Evolutionary conservation across 768 basidiomycete genomes (phyloP), one percentile per base, ranked within the genome.

Genomic region (Naganishia vishniacii): DNA sequence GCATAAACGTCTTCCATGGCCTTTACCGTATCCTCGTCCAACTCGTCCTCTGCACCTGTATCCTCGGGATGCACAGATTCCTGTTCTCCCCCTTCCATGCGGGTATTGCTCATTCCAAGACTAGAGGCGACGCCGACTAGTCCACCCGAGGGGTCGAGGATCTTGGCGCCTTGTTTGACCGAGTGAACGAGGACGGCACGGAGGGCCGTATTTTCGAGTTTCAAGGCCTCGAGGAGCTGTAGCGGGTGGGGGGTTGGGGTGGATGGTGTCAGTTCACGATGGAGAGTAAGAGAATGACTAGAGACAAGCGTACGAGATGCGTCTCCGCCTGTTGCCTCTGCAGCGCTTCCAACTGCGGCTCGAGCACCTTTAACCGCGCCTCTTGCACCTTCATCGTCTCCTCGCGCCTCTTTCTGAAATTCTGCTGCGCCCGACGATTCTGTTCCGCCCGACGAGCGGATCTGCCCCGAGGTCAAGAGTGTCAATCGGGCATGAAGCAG

Each of bases 341-440:
- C 34, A 56, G 28, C 34, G 32, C 53, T 18, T 56, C 53, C 53
- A 56, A 31, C 53, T 56, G 53, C 53, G 53, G 53, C 23, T 37
- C 37, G 4, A 56, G 13, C 34, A 40, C 37, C 37, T 56, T 37
- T 34, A 56, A 41, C 31, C 53, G 32, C 53, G 53, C 53, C 31
- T 34, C 53, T 26, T 56, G 53, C 37, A 71, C 63, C 47, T 72
- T 72, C 67, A 75, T 74, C 48, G 66, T 59, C 65, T 75, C 74
- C 48, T 95, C 91, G 70, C 91, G 81, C 31, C 91, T 84, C 75
- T 93, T 88, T 65, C 91, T 80, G 77, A 93, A 95, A 1, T 90
- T 91, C 40, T 91, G 83, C 79, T 95, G 91, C 0, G 91, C 91
- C 76, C 91, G 92, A 70, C 91, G 83, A 76, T 95, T 95, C 80